Percentiles rank a stretch among this genome's conserved stretches.
Evolutionary conservation across 1,139 yeast species (phyloP).

Genomic region (Yamadazyma siamensis): DNA sequence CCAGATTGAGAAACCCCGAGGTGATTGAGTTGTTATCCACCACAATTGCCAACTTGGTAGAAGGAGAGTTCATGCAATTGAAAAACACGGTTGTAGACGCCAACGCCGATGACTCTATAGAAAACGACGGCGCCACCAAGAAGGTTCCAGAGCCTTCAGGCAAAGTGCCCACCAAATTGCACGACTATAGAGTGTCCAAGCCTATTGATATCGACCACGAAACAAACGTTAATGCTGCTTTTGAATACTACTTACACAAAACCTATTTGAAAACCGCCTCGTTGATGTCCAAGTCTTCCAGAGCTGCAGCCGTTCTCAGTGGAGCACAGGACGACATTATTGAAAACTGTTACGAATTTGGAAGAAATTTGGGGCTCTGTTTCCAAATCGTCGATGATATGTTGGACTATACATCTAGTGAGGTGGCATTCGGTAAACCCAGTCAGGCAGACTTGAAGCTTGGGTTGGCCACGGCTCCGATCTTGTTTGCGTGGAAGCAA

Average conservation of each 20-base stretch:
- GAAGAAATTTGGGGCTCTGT: constrained; percentile 89
- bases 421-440: constrained; percentile 85
- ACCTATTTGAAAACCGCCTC: constrained; percentile 95
- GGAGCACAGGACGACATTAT: constrained; percentile 74
- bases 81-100: constrained; percentile 73
- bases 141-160: constrained; percentile 61
- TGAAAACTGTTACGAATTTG: constrained; percentile 86
- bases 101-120: constrained; percentile 42
- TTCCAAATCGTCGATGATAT: constrained; percentile 96
- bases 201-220: constrained; percentile 52
- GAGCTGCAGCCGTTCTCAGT: constrained; percentile 91
- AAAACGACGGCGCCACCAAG: constrained; percentile 50
- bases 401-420: constrained; percentile 88
- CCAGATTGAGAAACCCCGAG: constrained; percentile 91
- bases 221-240: constrained; percentile 79
- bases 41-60: constrained; percentile 93
- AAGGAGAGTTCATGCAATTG: constrained; percentile 98
- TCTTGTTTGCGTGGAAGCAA: constrained; percentile 88
- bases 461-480: constrained; percentile 97
- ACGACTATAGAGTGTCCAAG: constrained; percentile 53
- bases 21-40: constrained; percentile 94
- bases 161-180: constrained; percentile 55
- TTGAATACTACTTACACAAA: constrained; percentile 91
- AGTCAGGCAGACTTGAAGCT: constrained; percentile 91
- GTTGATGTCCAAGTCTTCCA: constrained; percentile 88